Base-by-base conservation (phyloP, 306 rosid species). In the Gastrolobium villosum region DNA sequence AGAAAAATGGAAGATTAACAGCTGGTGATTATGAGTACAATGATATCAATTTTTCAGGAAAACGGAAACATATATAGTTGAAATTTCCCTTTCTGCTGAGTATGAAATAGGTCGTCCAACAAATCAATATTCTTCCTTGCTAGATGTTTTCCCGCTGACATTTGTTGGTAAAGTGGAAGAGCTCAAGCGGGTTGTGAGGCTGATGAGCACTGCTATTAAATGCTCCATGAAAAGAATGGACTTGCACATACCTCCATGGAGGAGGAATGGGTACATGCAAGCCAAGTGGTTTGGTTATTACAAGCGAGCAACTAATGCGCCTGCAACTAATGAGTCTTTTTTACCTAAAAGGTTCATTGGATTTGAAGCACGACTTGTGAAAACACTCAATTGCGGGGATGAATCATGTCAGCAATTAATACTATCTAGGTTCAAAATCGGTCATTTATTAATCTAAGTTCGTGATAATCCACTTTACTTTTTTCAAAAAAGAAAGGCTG, bases 101-200 rank as follows among this genome's bases (percentile, higher is more conserved):
- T 95, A 92, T 4, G 86, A 87, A 76, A 88, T 95, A 65, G 99
- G 96, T 35, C 97, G 99, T 7, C 89, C 99, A 1, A 91, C 96
- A 0, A 37, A 7, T 3, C 81, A 77, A 69, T 93, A 89, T 76
- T 45, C 87, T 1, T 85, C 96, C 0, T 32, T 92, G 10, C 77
- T 91, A 6, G 65, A 86, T 20, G 67, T 82, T 40, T 84, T 95
- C n/a, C 99, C 99, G 0, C 8, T 1, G 1, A 85, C 87, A 35
- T 95, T 83, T 61, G 85, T 91, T 4, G 97, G 93, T 2, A 81
- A 82, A 88, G 82, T 82, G 14, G 90, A 86, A 4, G 90, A 87
- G 10, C 68, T 91, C 32, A 89, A 93, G 79, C 63, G 50, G 59
- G 80, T 93, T 34, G 92, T 82, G 65, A 82, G 78, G 76, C 52